A percentile compares a stretch with the other conserved stretches of the same genome.
Conservation (phyloP, 164 flowering plant species). For the Pachysandra terminalis region DNA sequence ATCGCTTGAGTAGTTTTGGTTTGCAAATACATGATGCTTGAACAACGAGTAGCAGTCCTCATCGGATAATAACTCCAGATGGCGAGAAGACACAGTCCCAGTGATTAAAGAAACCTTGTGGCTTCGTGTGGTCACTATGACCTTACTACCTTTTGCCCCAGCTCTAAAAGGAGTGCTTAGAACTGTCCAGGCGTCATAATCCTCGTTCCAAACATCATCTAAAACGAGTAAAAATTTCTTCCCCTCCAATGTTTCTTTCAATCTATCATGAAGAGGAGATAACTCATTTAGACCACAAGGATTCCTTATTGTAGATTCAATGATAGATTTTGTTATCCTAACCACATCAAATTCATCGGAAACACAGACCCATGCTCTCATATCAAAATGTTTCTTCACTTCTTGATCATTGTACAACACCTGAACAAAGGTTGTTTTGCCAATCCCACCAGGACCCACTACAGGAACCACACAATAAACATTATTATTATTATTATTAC, state of each 20-base stretch:
- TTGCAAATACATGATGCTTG: not conserved
- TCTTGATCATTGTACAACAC: conserved; percentile 1
- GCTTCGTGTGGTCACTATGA: too few relatives aligned
- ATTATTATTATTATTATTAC: not conserved
- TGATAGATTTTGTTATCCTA: conserved; percentile 3
- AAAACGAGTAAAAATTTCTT: conserved; percentile 19
- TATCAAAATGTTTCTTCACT: conserved; percentile 9
- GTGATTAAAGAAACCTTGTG: too few relatives aligned
- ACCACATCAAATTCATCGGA: conserved; percentile 15
- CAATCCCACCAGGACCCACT: not conserved
- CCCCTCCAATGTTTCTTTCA: not conserved
- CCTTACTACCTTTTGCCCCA: not conserved
- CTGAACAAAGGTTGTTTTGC: not conserved
- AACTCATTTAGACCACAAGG: not conserved
- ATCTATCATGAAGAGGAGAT: conserved; percentile 6
- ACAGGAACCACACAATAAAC: not conserved
- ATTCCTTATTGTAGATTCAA: not conserved
- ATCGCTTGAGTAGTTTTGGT: too few relatives aligned
- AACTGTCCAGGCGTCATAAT: not conserved
- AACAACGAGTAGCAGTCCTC: not conserved
- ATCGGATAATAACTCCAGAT: not conserved
- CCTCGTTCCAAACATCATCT: conserved; percentile 27
- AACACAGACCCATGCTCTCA: conserved; percentile 17
- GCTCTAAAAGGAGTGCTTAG: not conserved
- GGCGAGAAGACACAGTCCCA: not conserved